Evolutionary conservation across 176 grass and related monocot species (phyloP).

Genomic region (Zea mays): Zm-B73-REFERENCE-NAM-5.0 NC_050101.1:37462501-37463000

Average conservation of each 20-base stretch:
- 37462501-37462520: slow-evolving; percentile 94
- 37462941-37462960: slow-evolving; percentile 47
- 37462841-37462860: slow-evolving; percentile 47
- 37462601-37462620: slow-evolving; percentile 70
- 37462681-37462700: slow-evolving; percentile 42
- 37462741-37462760: slow-evolving; percentile 42
- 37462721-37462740: slow-evolving; percentile 39
- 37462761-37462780: slow-evolving; percentile 44
- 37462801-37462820: slow-evolving; percentile 68
- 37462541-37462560: slow-evolving; percentile 47
- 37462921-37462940: slow-evolving; percentile 53
- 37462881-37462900: slow-evolving; percentile 51
- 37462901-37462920: slow-evolving; percentile 54
- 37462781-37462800: slow-evolving; percentile 52
- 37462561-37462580: slow-evolving; percentile 38
- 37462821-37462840: slow-evolving; percentile 51
- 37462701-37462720: slow-evolving; percentile 35
- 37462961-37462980: slow-evolving; percentile 43
- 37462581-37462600: slow-evolving; percentile 50
- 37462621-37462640: slow-evolving; percentile 56
- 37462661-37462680: slow-evolving; percentile 41
- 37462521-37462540: slow-evolving; percentile 54
- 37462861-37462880: slow-evolving; percentile 55
- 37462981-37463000: slow-evolving; percentile 50
- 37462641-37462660: slow-evolving; percentile 40